Evolutionary conservation across 768 basidiomycete genomes (phyloP), one percentile per base, ranked within the genome.

Genomic region (Lactarius pseudohatsudake): DNA sequence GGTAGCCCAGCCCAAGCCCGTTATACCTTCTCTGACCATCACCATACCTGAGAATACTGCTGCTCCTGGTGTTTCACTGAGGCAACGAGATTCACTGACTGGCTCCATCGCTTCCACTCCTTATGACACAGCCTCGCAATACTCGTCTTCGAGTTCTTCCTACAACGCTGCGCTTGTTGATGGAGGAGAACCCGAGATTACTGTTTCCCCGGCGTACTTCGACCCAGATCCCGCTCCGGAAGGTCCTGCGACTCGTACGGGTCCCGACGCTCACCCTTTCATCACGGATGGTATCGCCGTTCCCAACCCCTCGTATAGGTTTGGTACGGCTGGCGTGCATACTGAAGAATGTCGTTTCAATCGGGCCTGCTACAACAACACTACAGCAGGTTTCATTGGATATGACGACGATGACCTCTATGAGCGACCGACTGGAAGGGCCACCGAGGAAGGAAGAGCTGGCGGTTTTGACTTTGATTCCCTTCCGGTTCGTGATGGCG

Each of bases 141-240:
- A 60, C 59, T 57, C 66, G 22, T 34, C 57, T 54, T 66, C 67
- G 32, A 36, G 62, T 11, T 67, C 66, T 2, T 67, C 66, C 41
- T 64, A 66, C 50, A 66, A 58, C 26, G 61, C n/a, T 15, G 59
- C 34, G 36, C 15, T 64, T 30, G 54, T 50, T 13, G 62, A 61
- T n/a, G 67, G 64, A 40, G 50, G 26, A 7, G 65, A 70, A 20
- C 59, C 69, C 32, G 62, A 69, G 43, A 66, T 71, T 30, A 72
- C 62, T 50, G 75, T 82, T 41, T 82, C 81, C 15, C 80, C 80
- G 18, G 81, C 81, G 10, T 78, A 76, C 67, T 81, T 78, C 65
- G 81, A 81, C 62, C 78, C 79, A 40, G 72, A 80, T 16, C 80
- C 81, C 8, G 76, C 78, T 0, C 81, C 81, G 1, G 79, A 81